phyloP scores from a whole-genome alignment of 306 rosid species.

The Cucurbita pepo region DNA sequence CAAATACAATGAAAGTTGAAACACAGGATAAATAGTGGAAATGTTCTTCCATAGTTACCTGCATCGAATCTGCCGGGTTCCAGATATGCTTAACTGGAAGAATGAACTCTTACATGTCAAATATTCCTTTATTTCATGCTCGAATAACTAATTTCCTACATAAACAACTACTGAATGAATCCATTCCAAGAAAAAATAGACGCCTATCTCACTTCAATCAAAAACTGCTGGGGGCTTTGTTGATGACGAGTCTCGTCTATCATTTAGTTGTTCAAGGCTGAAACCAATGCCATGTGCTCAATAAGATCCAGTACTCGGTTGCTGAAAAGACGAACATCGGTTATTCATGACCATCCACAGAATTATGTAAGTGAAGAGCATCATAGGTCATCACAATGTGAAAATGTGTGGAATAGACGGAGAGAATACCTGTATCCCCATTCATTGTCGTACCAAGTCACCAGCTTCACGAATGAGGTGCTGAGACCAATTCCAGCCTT shows the following conservation, averaged over 20 bases:
- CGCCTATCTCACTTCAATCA: not conserved
- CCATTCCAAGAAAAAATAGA: slow-evolving; percentile 1
- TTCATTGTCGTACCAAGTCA: slow-evolving; percentile 96
- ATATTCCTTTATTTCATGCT: not conserved
- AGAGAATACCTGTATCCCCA: slow-evolving; percentile 90
- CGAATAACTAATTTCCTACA: not conserved
- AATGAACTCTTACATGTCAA: not conserved
- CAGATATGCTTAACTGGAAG: not conserved
- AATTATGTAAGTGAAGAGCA: not conserved
- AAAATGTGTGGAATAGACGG: not conserved
- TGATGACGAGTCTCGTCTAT: not conserved
- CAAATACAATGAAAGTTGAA: not conserved
- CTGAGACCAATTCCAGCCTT: slow-evolving; percentile 94
- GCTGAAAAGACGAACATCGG: slow-evolving; percentile 25
- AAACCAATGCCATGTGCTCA: slow-evolving; percentile 90
- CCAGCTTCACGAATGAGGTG: slow-evolving; percentile 57
- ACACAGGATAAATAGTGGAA: not conserved
- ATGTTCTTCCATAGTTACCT: not conserved
- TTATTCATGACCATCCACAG: not conserved
- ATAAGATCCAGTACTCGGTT: slow-evolving; percentile 91
- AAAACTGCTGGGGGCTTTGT: not conserved
- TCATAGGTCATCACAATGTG: not conserved
- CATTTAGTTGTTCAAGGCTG: slow-evolving; percentile 27
- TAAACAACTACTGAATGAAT: not conserved
- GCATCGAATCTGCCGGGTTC: not conserved